A percentile compares a stretch with the other conserved stretches of the same genome.
These are phyloP conservation scores for Nasturtium officinale DNA, from an alignment of 345 rosid genomes.

Conservation along the genomic window DNA sequence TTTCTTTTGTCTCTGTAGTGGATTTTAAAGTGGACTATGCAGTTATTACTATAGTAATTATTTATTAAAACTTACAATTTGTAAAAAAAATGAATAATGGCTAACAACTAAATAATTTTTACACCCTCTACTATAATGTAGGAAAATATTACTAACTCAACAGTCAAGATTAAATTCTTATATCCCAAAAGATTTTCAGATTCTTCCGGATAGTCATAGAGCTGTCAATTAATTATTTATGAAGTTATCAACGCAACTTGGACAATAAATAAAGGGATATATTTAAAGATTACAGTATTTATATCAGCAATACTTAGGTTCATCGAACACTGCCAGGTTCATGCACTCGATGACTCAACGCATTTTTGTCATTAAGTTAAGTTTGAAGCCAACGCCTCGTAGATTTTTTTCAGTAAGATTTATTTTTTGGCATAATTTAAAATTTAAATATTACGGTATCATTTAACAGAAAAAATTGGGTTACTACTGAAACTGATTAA, in stretches of 20 bases:
- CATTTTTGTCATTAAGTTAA: slow-evolving; percentile 30
- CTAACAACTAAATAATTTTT: not conserved
- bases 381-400: slow-evolving; percentile 3
- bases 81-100: not conserved
- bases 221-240: slow-evolving; percentile 26
- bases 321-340: slow-evolving; percentile 38
- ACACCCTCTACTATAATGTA: too few relatives aligned
- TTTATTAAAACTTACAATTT: not conserved
- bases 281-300: not conserved
- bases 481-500: not conserved
- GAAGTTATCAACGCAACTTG: slow-evolving; percentile 38
- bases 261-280: slow-evolving; percentile 17
- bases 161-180: not conserved
- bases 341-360: slow-evolving; percentile 28
- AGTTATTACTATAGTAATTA: not conserved
- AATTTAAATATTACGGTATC: not conserved
- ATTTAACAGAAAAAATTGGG: not conserved
- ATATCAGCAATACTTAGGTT: slow-evolving; percentile 15
- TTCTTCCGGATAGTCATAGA: slow-evolving; percentile 22
- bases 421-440: not conserved
- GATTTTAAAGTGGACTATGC: not conserved
- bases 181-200: slow-evolving; percentile 5
- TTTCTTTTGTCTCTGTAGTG: not conserved
- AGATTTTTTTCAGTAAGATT: slow-evolving; percentile 25
- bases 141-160: not conserved